Evolutionary conservation across 495 filamentous ascomycete species (phyloP), one percentile per base, ranked within the genome.

Genomic region (Patellaria atrata): DNA sequence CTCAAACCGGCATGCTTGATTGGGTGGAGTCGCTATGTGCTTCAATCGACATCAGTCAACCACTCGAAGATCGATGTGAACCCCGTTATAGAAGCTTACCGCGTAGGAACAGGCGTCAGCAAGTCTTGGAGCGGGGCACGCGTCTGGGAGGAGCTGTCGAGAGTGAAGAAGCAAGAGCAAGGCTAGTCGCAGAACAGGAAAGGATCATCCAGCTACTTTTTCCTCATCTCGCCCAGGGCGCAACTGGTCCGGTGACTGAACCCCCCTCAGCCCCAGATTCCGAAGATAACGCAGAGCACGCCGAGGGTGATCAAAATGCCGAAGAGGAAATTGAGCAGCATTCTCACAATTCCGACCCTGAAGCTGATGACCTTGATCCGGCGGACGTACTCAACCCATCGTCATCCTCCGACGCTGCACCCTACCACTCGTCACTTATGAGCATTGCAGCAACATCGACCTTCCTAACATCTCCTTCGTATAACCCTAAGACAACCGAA

Each of bases 21-120:
- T 72, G 75, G 67, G 49, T 79, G 0, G 58, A 71, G 37, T 48
- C 52, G 4, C 39, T 74, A 20, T 62, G 60, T 38, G 60, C 61
- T 20, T 65, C 61, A n/a, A 63, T 72, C 27, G 64, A 70, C 45
- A 57, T 72, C 15, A 57, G 68, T 6, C 50, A 48, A 6, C 56
- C 65, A n/a, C 53, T 73, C 17, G 69, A 73, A 19, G 64, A 70
- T 33, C 55, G 66, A 14, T 65, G 50, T 12, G 59, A 72, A 25
- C 71, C 72, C 0, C 50, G 63, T 6, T 67, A 67, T 38, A 62
- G 65, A 40, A 74, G 55, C 17, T 36, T 61, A 16, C 69, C 51
- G 2, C 41, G 56, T 8, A 27, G 55, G 13, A 44, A 42, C 25
- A 22, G 53, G 24, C 46, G 56, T 13, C 51, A 48, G 38, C 22